Conservation (phyloP, 176 grass and related monocot genomes). For the Cenchrus purpureus region DNA sequence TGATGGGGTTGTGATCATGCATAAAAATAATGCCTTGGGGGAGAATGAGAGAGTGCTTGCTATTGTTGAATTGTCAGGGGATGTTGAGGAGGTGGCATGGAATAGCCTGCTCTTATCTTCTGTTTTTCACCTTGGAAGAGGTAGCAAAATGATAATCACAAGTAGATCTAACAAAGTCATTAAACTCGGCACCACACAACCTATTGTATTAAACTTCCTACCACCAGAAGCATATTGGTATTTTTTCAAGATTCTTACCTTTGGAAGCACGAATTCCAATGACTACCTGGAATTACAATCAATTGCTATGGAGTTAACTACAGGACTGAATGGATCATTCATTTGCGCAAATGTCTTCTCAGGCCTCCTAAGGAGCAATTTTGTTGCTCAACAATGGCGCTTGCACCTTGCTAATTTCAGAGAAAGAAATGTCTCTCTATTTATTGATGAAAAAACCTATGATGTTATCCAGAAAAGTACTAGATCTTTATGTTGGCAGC, state of each 20-base stretch:
- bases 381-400: neutral
- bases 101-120: neutral
- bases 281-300: neutral
- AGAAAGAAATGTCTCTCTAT: neutral
- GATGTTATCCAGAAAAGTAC: too few relatives aligned
- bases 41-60: neutral
- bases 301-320: conserved; percentile 2
- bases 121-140: neutral
- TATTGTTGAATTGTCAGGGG: neutral
- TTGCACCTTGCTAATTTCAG: neutral
- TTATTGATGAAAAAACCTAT: neutral
- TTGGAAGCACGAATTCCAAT: neutral
- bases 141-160: neutral
- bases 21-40: neutral
- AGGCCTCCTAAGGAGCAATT: neutral
- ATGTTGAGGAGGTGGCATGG: neutral
- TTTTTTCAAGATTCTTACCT: neutral
- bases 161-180: neutral
- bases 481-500: too few relatives aligned
- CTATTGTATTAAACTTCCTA: neutral
- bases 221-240: neutral
- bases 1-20: neutral
- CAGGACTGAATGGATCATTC: neutral
- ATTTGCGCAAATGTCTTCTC: neutral
- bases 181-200: neutral